Evolutionary conservation across 768 basidiomycete species (phyloP), one percentile per base, ranked within the genome.

Genomic region (Lactarius pseudohatsudake): DNA sequence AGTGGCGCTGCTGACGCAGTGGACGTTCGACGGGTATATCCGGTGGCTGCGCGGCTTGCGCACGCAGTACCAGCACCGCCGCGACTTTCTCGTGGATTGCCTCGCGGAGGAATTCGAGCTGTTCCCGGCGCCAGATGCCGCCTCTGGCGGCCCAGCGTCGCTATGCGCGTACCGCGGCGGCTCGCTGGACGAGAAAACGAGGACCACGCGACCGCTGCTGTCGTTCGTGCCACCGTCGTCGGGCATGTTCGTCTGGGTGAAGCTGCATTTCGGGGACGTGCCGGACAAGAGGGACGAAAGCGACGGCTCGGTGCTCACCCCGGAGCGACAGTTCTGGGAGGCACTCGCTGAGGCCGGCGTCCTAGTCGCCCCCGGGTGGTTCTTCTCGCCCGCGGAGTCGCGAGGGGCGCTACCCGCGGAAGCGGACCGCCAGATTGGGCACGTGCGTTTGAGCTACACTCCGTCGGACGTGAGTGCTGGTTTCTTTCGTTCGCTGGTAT

Each of bases 181-280:
- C 54, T 75, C 74, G 72, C 72, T 75, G 63, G 83, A 86, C 75
- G 86, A 85, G 77, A 69, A 67, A 26, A 69, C 74, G 26, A 59
- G 58, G 61, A 65, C 57, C 54, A 57, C 65, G 65, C 60, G 74
- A 11, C 73, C 80, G 28, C 72, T 88, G 66, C 83, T 92, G 69
- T 86, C 84, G 57, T 88, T 92, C 73, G 83, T 90, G 2, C 88
- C 91, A 15, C 91, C 92, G 0, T 82, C 83, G 1, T 82, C 88
- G n/a, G 92, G 92, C 9, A 95, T 94, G 92, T 94, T 92, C 76
- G 69, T 88, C 38, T 90, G 87, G 87, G 86, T 86, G 72, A 81
- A 81, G 70, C 72, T 93, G 32, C 82, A 91, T 76, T 80, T 92
- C 47, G 80, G 84, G 26, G 75, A 80, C 61, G 84, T 87, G 72